Base-by-base conservation (phyloP, 1,284 basidiomycete genomes). In the Cutaneotrichosporon cutaneum region DNA sequence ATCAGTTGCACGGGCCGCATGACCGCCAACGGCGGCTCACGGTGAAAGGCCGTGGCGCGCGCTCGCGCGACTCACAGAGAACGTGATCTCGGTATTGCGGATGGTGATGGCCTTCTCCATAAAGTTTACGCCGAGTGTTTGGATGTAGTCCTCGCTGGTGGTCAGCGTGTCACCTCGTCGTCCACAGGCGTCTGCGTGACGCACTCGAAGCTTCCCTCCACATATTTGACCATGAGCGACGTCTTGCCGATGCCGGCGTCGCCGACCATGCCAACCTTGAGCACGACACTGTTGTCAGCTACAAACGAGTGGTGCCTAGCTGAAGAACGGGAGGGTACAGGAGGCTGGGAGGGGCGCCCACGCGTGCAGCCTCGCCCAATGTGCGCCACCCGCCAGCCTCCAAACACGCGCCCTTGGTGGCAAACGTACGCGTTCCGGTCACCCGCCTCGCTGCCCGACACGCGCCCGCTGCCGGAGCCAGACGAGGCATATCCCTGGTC, bases 71-170 rank as follows among this genome's bases (percentile, higher is more conserved):
- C 79, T 58, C 58, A 80, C 79, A 69, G 93, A 96, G 82, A 99
- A 98, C 3, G 94, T 98, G 81, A 98, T 97, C 61, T 96, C 95
- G 58, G 94, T 98, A 78, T 95, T 89, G 68, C 94, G 88, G 70
- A 98, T 95, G 60, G 90, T 90, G 72, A 98, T 97, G 39, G 93
- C 94, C 84, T 96, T 97, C 83, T 97, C 94, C 94, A 98, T 97
- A 80, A 97, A 97, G 81, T 97, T 97, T 82, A 97, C 94, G 82
- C 94, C 93, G 80, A 97, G 87, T 81, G 94, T 97, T 85, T 98
- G 95, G 78, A 98, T 97, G 82, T 98, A 98, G 81, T 98, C 94
- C 83, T 97, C 94, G 81, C 83, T 83, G 67, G 4, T 1, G 24
- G 58, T 65, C 45, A 65, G 60, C 47, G 13, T 32, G 27, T 42